Evolutionary conservation across 768 basidiomycete genomes (phyloP), one percentile per base, ranked within the genome.

Genomic region (Pleurotus eryngii): DNA sequence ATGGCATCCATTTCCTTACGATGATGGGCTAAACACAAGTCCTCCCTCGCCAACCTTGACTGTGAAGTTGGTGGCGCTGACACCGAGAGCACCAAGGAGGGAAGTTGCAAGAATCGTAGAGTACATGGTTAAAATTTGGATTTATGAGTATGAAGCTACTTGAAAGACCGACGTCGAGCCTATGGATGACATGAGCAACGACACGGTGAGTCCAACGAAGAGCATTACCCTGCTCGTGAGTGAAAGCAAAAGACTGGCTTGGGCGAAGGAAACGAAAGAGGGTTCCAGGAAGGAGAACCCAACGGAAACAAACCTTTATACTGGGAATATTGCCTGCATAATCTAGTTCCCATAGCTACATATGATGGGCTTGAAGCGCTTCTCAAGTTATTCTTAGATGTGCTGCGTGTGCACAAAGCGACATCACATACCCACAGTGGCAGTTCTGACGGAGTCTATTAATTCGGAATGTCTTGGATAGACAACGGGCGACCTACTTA

Each of bases 221-320:
- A 9, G 55, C 71, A 76, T 60, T 35, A 80, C 79, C 69, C 79
- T 75, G 79, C 79, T 81, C 80, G 74, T 63, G 58, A 61, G 67
- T 58, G 70, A 67, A 11, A 70, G 70, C 64, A 64, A 70, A 72
- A 69, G 68, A 64, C 55, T 56, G 27, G 62, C 69, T 72, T 66
- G 68, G 63, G 65, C 69, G 61, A 62, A 59, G 61, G 61, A 60
- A 65, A 66, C 51, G 64, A 63, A 63, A 59, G 58, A 60, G 38
- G 51, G 57, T 43, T 54, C 12, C 17, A 53, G 30, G 39, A 22
- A 12, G 37, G 39, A 22, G 12, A 39, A 26, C 43, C 9, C 45
- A 11, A 35, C 9, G 30, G 30, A 35, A 35, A 53, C 24, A 12
- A 26, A 6, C 20, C 24, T 51, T 11, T 12, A 50, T 50, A 50